These are phyloP conservation scores for Phragmites australis DNA, from an alignment of 176 grass and related monocot species.

Conservation along the genomic window DNA sequence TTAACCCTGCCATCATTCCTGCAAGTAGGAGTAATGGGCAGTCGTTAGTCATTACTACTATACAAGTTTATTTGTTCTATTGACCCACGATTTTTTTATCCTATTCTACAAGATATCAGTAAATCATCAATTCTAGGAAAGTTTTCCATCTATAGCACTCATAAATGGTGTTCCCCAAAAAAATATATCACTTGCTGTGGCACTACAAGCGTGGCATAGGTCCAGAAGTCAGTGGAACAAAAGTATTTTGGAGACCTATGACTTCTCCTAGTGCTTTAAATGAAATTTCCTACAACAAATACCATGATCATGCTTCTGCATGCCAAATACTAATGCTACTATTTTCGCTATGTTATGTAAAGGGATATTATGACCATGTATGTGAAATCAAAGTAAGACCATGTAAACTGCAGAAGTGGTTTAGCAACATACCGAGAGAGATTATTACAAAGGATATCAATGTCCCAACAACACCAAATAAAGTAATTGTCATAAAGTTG, in stretches of 20 bases:
- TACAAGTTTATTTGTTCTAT: background rate
- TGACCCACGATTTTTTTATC: background rate
- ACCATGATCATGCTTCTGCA: background rate
- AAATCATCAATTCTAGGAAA: background rate
- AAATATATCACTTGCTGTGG: background rate
- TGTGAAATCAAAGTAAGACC: background rate
- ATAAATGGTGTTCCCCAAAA: background rate
- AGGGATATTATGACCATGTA: background rate
- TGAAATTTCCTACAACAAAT: background rate
- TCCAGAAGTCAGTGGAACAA: background rate
- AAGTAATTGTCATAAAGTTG: slow-evolving; percentile 85
- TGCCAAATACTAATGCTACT: background rate
- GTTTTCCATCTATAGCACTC: background rate
- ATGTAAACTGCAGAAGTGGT: background rate
- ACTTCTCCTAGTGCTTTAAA: background rate
- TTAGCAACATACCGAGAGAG: slow-evolving; percentile 68
- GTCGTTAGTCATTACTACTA: background rate
- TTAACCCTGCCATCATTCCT: slow-evolving; percentile 3
- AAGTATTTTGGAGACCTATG: background rate
- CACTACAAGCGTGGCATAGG: background rate
- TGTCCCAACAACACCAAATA: slow-evolving; percentile 91
- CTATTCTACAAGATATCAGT: background rate
- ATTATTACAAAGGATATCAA: slow-evolving; percentile 90
- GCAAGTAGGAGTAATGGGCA: slow-evolving; percentile 3
- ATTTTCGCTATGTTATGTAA: background rate